Base-by-base conservation (phyloP, 2,329 filamentous ascomycete genomes). In the Colletotrichum sp. region DNA sequence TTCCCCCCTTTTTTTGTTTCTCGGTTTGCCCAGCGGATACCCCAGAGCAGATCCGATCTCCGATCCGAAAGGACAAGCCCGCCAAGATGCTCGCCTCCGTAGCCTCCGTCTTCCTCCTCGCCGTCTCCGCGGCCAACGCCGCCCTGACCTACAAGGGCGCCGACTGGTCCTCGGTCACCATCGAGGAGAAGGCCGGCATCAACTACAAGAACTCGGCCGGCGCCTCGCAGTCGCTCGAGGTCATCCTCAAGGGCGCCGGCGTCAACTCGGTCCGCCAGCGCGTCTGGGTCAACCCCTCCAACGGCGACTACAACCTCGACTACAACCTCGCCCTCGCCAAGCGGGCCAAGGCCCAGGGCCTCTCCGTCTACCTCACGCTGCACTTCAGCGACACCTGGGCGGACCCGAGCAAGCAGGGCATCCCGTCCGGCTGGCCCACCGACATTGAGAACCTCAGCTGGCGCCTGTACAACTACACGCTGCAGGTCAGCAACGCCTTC, bases 381-480 rank as follows among this genome's bases (percentile, higher is more conserved):
- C 92, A 94, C 83, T 91, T 91, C 79, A 92, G 90, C 81, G 92
- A 95, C 83, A 93, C 90, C 2, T 95, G 93, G 93, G 93, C 93
- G 1, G 93, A 95, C 79, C 93, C 93, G 0, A 86, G 83, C 3
- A 84, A 94, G 71, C 93, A 95, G 81, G 85, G 83, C 2, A 91
- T 90, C 7, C 93, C 93, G 0, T 86, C 88, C 0, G 92, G 91
- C 13, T 95, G 93, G 93, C 90, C 91, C 0, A 89, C 88, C 0
- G 87, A 86, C 71, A 89, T 93, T 68, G 88, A 90, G 34, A 87
- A 90, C 69, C 87, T 95, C 2, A 81, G 92, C 3, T 91, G 89
- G 87, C 86, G 90, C 80, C 82, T 95, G 13, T 94, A 94, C 85
- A 92, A 93, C 83, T 95, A 95, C 83, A 95, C 93, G 0, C 83